phyloP scores from a whole-genome alignment of 495 filamentous ascomycete species.

The Paragyromitra xinjiangensis region DNA sequence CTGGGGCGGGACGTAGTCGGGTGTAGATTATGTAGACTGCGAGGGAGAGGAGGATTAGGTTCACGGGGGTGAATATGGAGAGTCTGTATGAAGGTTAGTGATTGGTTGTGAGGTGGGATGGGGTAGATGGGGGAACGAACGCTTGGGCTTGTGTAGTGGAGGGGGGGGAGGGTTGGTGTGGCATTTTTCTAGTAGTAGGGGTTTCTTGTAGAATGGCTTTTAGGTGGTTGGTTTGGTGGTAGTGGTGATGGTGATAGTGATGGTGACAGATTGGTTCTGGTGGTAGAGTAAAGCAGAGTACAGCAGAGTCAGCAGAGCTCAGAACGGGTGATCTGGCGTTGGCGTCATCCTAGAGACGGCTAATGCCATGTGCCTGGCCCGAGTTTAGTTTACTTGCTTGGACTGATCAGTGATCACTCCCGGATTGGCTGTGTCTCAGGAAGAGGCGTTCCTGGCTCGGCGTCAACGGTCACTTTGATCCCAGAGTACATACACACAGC shows the following conservation, averaged over 20 bases:
- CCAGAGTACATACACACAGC: not conserved
- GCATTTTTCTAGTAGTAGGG: slow-evolving; percentile 25
- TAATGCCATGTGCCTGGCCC: slow-evolving; percentile 1
- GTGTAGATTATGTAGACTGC: slow-evolving; percentile 75
- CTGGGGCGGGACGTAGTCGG: slow-evolving; percentile 67
- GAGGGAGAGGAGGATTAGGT: slow-evolving; percentile 75
- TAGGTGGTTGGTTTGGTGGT: not conserved
- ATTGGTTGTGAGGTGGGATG: not conserved
- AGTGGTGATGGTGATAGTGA: slow-evolving; percentile 5
- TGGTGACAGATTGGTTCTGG: slow-evolving; percentile 16
- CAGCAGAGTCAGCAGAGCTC: slow-evolving; percentile 9
- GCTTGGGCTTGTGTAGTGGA: slow-evolving; percentile 45
- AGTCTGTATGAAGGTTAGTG: slow-evolving; percentile 46
- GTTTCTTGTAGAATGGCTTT: not conserved
- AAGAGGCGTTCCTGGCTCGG: not conserved
- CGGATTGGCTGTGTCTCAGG: not conserved
- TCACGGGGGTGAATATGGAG: slow-evolving; percentile 75
- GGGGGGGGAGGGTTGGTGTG: slow-evolving; percentile 48
- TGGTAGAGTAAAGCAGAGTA: slow-evolving; percentile 7
- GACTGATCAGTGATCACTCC: not conserved
- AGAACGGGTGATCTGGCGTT: slow-evolving; percentile 30
- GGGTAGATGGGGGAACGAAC: slow-evolving; percentile 27
- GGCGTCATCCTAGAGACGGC: slow-evolving; percentile 23
- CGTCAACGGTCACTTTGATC: not conserved
- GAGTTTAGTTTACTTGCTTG: not conserved